Evolutionary conservation across 345 rosid species (phyloP), one percentile per base, ranked within the genome.

Genomic region (Melastoma malabathricum): DNA sequence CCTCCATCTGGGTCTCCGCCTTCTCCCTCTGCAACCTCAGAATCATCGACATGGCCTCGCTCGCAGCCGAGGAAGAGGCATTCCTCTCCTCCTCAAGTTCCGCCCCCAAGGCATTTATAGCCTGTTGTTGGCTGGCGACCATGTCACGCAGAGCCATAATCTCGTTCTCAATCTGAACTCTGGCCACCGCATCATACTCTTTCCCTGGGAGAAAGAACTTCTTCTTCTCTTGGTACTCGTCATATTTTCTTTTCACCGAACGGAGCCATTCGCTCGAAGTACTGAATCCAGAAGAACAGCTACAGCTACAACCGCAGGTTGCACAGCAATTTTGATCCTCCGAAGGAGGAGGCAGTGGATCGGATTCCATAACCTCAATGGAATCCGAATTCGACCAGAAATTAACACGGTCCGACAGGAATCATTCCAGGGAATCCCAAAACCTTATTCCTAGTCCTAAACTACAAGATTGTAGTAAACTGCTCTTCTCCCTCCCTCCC

Each of bases 41-140:
- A 55, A 92, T 92, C 98, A 92, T 92, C 1, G 94, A 84, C 98
- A 92, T 92, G 2, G 97, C 94, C 72, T 92, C 98, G 29, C 62
- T 84, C 0, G 97, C 95, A 48, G 98, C 98, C 2, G 95, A 68
- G 0, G 95, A 81, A 0, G 98, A 74, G 20, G 98, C 97, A 65
- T 83, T 92, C 50, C 95, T 73, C 74, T 92, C 98, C 55, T 92
- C 94, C 23, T 92, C 98, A 64, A 92, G 69, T 51, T 92, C 97
- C 0, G 58, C 44, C 15, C 70, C 59, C 62, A 88, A 64, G 62
- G 81, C 84, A 59, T 79, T 88, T 61, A 92, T 75, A 4, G 90
- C 56, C 25, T 71, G 64, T 68, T 88, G 97, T 52, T 92, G 98
- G 65, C 68, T 76, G 47, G 67, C 51, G 52, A 92, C 77, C 50